Percentiles rank a stretch among this genome's conserved stretches.
phyloP scores from a whole-genome alignment of 805 yeast genomes.

The Zygotorulaspora florentina region DNA sequence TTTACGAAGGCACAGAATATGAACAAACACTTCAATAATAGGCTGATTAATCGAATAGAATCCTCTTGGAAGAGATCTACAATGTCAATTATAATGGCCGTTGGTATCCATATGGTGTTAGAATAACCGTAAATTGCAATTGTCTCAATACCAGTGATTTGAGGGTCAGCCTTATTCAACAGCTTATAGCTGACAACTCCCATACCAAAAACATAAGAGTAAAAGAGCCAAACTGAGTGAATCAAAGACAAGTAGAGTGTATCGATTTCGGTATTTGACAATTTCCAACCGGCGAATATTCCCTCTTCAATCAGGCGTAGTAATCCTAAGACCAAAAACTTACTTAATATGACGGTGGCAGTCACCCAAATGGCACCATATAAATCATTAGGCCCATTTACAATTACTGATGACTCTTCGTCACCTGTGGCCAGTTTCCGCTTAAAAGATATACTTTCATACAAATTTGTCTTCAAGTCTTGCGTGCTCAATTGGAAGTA shows the following conservation, averaged over 20 bases:
- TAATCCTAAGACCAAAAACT: constrained; percentile 72
- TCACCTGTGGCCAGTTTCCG: constrained; percentile 2
- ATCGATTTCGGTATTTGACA: constrained; percentile 40
- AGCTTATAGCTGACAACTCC: constrained; percentile 43
- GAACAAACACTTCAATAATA: constrained; percentile 10
- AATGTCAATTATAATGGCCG: constrained; percentile 26
- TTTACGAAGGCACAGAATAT: constrained; percentile 12
- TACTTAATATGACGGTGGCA: constrained; percentile 67
- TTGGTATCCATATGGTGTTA: constrained; percentile 80
- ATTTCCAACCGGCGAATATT: constrained; percentile 37
- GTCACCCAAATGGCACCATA: constrained; percentile 93
- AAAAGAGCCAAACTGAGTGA: constrained; percentile 64
- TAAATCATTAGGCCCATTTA: constrained; percentile 49
- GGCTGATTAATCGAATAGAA: neutral
- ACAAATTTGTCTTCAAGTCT: constrained; percentile 13
- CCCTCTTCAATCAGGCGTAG: constrained; percentile 59
- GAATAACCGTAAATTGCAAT: constrained; percentile 83
- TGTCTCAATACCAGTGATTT: constrained; percentile 49
- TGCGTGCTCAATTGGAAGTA: constrained; percentile 22
- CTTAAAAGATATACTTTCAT: constrained; percentile 12
- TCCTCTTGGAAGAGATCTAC: constrained; percentile 2
- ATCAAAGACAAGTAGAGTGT: constrained; percentile 60
- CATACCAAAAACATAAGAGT: constrained; percentile 66
- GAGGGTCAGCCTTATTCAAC: neutral
- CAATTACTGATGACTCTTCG: constrained; percentile 28